Percentiles rank a stretch among this genome's conserved stretches.
These are phyloP conservation scores for Neohortaea acidophila DNA, from an alignment of 495 filamentous ascomycete genomes.

Conservation along the genomic window DNA sequence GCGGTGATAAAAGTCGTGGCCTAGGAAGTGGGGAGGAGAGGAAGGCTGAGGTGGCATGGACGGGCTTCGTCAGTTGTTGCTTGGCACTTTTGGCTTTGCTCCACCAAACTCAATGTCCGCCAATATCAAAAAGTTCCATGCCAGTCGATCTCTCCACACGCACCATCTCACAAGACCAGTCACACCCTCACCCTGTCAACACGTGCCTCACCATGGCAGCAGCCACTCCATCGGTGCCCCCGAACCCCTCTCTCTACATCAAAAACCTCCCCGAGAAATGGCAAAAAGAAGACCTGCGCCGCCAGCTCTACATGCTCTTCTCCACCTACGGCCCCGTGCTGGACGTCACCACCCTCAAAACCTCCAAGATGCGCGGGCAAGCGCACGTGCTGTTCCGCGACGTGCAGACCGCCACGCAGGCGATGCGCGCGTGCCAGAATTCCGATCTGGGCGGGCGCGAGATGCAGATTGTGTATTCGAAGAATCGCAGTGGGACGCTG, in stretches of 20 bases:
- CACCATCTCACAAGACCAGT: neutral
- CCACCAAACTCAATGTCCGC: neutral
- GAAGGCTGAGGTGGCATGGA: neutral
- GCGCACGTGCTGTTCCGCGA: slow-evolving; percentile 88
- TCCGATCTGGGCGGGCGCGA: slow-evolving; percentile 76
- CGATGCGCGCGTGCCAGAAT: slow-evolving; percentile 73
- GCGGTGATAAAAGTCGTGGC: neutral
- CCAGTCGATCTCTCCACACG: neutral
- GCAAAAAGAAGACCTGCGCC: slow-evolving; percentile 66
- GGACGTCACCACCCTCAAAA: slow-evolving; percentile 83
- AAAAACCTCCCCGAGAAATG: slow-evolving; percentile 76
- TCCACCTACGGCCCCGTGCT: slow-evolving; percentile 85
- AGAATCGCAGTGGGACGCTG: slow-evolving; percentile 68
- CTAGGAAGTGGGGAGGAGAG: neutral
- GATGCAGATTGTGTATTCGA: slow-evolving; percentile 82
- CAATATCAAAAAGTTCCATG: neutral
- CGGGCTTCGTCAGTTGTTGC: neutral
- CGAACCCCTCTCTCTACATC: slow-evolving; percentile 75
- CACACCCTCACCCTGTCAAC: too few relatives aligned
- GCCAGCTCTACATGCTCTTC: slow-evolving; percentile 81
- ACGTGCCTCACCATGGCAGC: slow-evolving; percentile 1
- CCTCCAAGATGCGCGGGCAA: slow-evolving; percentile 81
- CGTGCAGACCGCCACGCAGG: slow-evolving; percentile 70
- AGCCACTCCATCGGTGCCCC: slow-evolving; percentile 21
- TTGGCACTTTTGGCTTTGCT: neutral